These are phyloP conservation scores for Ramichloridium luteum DNA, from an alignment of 2,329 filamentous ascomycete species.

Conservation along the genomic window DNA sequence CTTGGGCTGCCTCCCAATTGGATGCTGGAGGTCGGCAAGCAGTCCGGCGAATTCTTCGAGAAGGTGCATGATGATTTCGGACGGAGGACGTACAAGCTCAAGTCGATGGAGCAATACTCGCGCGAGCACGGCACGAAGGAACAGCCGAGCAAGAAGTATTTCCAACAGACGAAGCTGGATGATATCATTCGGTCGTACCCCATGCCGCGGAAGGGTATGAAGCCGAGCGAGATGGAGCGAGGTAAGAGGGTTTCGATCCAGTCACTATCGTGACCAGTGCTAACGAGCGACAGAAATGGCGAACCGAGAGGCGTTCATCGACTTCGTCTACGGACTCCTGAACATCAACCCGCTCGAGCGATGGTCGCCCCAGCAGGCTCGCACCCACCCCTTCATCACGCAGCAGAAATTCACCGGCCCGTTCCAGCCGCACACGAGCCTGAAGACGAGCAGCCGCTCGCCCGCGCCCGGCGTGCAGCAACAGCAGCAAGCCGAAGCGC, in stretches of 20 bases:
- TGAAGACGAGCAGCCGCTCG: slow-evolving; percentile 80
- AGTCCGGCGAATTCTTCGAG: slow-evolving; percentile 94
- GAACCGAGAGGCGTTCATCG: slow-evolving; percentile 92
- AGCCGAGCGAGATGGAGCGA: slow-evolving; percentile 88
- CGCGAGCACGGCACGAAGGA: slow-evolving; percentile 93
- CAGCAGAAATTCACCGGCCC: slow-evolving; percentile 94
- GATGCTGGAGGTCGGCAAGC: slow-evolving; percentile 99
- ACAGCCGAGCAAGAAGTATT: slow-evolving; percentile 99
- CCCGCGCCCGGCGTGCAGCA: slow-evolving; percentile 89
- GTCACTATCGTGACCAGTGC: slow-evolving; percentile 4
- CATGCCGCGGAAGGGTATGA: slow-evolving; percentile 99
- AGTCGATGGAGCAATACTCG: slow-evolving; percentile 96
- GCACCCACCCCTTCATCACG: slow-evolving; percentile 95
- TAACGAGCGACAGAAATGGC: slow-evolving; percentile 67
- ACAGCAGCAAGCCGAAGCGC: slow-evolving; percentile 85
- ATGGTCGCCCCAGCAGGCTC: slow-evolving; percentile 96
- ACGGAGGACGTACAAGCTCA: slow-evolving; percentile 77
- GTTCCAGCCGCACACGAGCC: slow-evolving; percentile 93
- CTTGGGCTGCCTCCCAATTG: slow-evolving; percentile 89
- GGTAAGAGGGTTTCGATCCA: slow-evolving; percentile 45
- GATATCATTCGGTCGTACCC: slow-evolving; percentile 97
- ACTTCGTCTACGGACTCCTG: slow-evolving; percentile 86
- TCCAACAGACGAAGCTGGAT: slow-evolving; percentile 81
- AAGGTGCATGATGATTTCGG: slow-evolving; percentile 87
- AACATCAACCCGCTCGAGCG: slow-evolving; percentile 92